These are phyloP conservation scores for Aspergillus glaucus DNA, from an alignment of 2,329 filamentous ascomycete genomes.

Conservation along the genomic window DNA sequence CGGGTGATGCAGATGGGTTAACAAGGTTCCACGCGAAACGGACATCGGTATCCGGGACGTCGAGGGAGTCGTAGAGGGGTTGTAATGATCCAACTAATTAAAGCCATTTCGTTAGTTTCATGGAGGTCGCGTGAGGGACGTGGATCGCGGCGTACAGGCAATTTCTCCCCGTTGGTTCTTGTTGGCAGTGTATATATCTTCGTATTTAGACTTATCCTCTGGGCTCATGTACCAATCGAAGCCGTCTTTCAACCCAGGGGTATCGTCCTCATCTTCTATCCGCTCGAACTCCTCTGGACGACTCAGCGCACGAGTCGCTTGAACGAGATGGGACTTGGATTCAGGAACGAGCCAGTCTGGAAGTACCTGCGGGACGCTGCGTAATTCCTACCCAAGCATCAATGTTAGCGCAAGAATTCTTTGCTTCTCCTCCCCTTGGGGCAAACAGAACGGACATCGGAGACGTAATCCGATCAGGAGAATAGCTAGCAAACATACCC, in stretches of 20 bases:
- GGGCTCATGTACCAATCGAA: slow-evolving; percentile 99
- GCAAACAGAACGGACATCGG: not conserved
- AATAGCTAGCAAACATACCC: slow-evolving; percentile 51
- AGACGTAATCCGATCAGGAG: not conserved
- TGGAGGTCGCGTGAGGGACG: not conserved
- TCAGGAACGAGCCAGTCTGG: slow-evolving; percentile 97
- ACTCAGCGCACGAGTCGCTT: slow-evolving; percentile 72
- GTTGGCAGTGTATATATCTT: slow-evolving; percentile 93
- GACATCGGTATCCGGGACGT: slow-evolving; percentile 69
- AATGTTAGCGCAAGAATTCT: slow-evolving; percentile 4
- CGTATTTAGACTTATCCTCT: slow-evolving; percentile 83
- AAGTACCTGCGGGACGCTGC: slow-evolving; percentile 75
- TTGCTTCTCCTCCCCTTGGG: not conserved
- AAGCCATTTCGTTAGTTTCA: slow-evolving; percentile 5
- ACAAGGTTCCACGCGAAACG: slow-evolving; percentile 95
- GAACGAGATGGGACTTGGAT: slow-evolving; percentile 84
- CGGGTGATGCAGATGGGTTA: slow-evolving; percentile 75
- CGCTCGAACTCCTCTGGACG: slow-evolving; percentile 77
- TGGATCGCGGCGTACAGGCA: slow-evolving; percentile 52
- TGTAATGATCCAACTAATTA: slow-evolving; percentile 65
- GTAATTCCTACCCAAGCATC: slow-evolving; percentile 60
- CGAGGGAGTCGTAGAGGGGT: slow-evolving; percentile 68
- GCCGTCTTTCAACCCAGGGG: slow-evolving; percentile 80
- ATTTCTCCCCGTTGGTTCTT: slow-evolving; percentile 80
- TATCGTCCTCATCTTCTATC: slow-evolving; percentile 71